Percentiles rank a stretch among this genome's conserved stretches.
Evolutionary conservation across 805 yeast species (phyloP).

Genomic region (Starmerella stigmatis): DNA sequence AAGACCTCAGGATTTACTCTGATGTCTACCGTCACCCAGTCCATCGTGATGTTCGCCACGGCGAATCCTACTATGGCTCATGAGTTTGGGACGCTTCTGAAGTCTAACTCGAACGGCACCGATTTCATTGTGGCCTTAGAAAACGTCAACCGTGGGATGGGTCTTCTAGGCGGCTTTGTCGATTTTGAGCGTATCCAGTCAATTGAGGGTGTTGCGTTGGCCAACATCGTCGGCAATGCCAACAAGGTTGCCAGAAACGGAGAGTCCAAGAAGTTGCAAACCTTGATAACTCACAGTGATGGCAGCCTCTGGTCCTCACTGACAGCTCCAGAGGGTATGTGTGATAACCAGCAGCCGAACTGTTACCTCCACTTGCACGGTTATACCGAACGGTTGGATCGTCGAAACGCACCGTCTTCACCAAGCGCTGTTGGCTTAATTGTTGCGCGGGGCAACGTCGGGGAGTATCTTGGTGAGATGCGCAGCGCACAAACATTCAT

Average conservation of each 20-base stretch:
- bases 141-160: slow-evolving; percentile 59
- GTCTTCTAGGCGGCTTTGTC: slow-evolving; percentile 49
- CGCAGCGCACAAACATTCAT: slow-evolving; percentile 59
- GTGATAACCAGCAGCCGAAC: slow-evolving; percentile 39
- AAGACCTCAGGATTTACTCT: slow-evolving; percentile 67
- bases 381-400: slow-evolving; percentile 74
- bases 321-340: slow-evolving; percentile 60
- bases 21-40: slow-evolving; percentile 57
- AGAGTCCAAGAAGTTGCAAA: slow-evolving; percentile 47
- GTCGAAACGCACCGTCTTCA: slow-evolving; percentile 77
- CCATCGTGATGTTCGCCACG: slow-evolving; percentile 76
- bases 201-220: slow-evolving; percentile 71
- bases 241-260: slow-evolving; percentile 36
- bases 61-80: slow-evolving; percentile 40
- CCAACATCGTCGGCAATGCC: slow-evolving; percentile 57
- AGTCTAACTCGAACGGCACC: slow-evolving; percentile 88
- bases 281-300: slow-evolving; percentile 76
- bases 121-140: slow-evolving; percentile 59
- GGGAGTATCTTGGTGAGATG: slow-evolving; percentile 42
- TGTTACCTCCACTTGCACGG: slow-evolving; percentile 86
- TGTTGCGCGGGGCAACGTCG: slow-evolving; percentile 92
- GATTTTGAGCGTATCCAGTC: slow-evolving; percentile 80
- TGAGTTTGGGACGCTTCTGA: slow-evolving; percentile 71
- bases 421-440: slow-evolving; percentile 81
- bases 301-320: slow-evolving; percentile 78